A percentile compares a stretch with the other conserved stretches of the same genome.
These are phyloP conservation scores for Filobasidium wieringae DNA, from an alignment of 768 basidiomycete species.

Conservation along the genomic window DNA sequence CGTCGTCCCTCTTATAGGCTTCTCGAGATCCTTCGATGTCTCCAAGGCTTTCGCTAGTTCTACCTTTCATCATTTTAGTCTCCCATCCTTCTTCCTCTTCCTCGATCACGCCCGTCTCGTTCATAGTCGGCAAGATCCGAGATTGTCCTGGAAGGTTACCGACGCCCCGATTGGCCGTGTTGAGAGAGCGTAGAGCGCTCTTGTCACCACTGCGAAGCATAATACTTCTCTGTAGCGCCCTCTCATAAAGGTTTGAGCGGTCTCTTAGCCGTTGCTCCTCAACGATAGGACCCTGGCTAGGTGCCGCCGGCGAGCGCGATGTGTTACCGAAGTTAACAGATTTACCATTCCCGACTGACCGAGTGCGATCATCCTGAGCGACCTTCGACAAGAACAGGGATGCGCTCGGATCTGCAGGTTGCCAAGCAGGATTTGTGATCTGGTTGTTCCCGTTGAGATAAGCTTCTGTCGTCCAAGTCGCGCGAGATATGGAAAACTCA, in stretches of 20 bases:
- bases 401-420: conserved; percentile 75
- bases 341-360: not conserved
- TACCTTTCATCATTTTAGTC: conserved; percentile 14
- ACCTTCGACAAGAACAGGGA: conserved; percentile 81
- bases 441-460: conserved; percentile 29
- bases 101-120: conserved; percentile 23
- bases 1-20: conserved; percentile 49
- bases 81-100: conserved; percentile 48
- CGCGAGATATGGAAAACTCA: not conserved
- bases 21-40: not conserved
- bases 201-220: conserved; percentile 1
- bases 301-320: not conserved
- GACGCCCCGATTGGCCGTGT: not conserved
- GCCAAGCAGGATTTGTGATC: conserved; percentile 94
- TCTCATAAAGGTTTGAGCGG: conserved; percentile 23
- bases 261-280: conserved; percentile 21
- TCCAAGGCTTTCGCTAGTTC: not conserved
- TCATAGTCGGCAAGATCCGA: conserved; percentile 16
- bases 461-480: conserved; percentile 2
- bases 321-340: not conserved
- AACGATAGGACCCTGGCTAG: conserved; percentile 42
- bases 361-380: conserved; percentile 26
- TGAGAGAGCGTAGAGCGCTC: not conserved
- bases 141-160: not conserved
- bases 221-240: conserved; percentile 25